These are phyloP conservation scores for Xylaria flabelliformis DNA, from an alignment of 495 filamentous ascomycete genomes.

Conservation along the genomic window DNA sequence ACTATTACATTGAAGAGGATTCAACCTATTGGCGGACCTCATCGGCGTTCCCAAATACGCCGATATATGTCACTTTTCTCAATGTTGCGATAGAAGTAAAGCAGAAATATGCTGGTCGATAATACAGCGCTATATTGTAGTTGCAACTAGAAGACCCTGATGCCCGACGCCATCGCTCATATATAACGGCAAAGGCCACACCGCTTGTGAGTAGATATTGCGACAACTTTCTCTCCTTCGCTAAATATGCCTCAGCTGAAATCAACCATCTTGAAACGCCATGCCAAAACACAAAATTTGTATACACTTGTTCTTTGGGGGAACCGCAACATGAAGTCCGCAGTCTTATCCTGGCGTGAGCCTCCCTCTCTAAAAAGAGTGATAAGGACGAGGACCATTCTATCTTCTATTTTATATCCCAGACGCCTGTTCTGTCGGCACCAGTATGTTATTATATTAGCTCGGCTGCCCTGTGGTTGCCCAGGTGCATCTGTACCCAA, in stretches of 20 bases:
- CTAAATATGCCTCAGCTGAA: background rate
- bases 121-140: background rate
- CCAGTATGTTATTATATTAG: background rate
- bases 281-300: background rate
- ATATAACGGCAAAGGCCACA: background rate
- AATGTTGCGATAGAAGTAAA: background rate
- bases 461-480: slow-evolving; percentile 31
- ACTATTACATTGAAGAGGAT: slow-evolving; percentile 1
- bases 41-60: background rate
- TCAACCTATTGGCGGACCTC: background rate
- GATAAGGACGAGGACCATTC: slow-evolving; percentile 1
- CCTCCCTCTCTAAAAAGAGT: slow-evolving; percentile 33
- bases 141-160: background rate
- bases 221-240: background rate
- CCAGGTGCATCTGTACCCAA: slow-evolving; percentile 34
- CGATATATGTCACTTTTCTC: background rate
- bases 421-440: background rate
- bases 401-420: slow-evolving; percentile 1
- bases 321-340: background rate
- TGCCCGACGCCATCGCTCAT: background rate
- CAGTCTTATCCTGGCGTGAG: slow-evolving; percentile 28
- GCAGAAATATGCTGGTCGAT: background rate
- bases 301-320: background rate
- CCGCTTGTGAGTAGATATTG: slow-evolving; percentile 8
- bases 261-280: background rate